A percentile compares a stretch with the other conserved stretches of the same genome.
Conservation (phyloP, 371 early-diverging fungal genomes). For the Capillidium heterosporum region DNA sequence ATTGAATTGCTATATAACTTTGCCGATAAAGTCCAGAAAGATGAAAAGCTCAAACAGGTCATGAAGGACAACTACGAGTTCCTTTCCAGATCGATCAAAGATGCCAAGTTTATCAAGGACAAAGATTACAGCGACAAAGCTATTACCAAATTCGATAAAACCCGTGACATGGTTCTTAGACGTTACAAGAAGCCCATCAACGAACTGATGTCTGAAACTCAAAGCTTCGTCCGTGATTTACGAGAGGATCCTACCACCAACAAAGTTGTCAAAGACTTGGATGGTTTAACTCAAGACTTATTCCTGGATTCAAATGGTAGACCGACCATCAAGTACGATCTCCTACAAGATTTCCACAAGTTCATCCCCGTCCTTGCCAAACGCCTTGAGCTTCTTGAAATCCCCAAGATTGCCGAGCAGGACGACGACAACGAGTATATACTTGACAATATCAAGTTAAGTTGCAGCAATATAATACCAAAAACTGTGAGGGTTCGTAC, state of each 20-base stretch:
- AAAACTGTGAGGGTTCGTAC: constrained; percentile 16
- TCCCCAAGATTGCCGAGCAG: constrained; percentile 13
- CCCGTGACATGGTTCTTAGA: constrained; percentile 10
- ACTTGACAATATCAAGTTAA: constrained; percentile 22
- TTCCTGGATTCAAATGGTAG: constrained; percentile 21
- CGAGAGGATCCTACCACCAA: constrained; percentile 14
- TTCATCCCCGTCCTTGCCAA: constrained; percentile 16
- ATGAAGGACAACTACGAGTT: constrained; percentile 12
- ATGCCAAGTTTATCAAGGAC: constrained; percentile 13
- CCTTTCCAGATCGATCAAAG: constrained; percentile 11
- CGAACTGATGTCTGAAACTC: constrained; percentile 10
- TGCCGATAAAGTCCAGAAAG: constrained; percentile 9
- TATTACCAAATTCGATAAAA: constrained; percentile 10
- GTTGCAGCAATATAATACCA: constrained; percentile 17
- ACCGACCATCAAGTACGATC: constrained; percentile 21
- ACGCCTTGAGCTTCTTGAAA: constrained; percentile 16
- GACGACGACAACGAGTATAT: constrained; percentile 17
- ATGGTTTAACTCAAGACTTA: constrained; percentile 13
- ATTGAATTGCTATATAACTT: constrained; percentile 12
- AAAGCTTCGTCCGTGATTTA: constrained; percentile 10
- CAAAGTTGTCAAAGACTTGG: constrained; percentile 11
- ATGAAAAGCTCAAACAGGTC: constrained; percentile 12
- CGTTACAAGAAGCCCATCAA: constrained; percentile 11
- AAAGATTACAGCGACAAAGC: constrained; percentile 11
- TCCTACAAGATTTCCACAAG: constrained; percentile 19